Conservation (phyloP, 75 land plant genomes). For the Isoetes taiwanensis region DNA sequence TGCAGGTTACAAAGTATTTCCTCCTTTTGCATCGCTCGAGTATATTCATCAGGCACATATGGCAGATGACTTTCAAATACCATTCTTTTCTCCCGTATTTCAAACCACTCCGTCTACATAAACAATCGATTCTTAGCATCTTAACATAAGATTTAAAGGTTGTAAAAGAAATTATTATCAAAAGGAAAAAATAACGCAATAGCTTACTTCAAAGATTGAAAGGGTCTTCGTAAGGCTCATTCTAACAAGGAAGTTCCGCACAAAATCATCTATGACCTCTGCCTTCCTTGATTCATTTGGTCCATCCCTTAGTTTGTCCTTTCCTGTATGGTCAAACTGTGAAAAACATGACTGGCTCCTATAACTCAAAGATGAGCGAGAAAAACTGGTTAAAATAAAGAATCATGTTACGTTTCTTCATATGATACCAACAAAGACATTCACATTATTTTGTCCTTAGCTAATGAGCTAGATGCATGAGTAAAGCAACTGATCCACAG, state of each 20-base stretch:
- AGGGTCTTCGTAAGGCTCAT: constrained; percentile 15
- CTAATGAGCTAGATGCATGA: too few species aligned
- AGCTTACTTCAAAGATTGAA: constrained; percentile 17
- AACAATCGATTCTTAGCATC: background rate
- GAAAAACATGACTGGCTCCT: too few species aligned
- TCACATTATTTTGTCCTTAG: too few species aligned
- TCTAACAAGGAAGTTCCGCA: constrained; percentile 23
- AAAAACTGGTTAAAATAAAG: too few species aligned
- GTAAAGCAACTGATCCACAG: too few species aligned
- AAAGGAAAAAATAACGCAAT: background rate
- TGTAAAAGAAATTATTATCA: background rate
- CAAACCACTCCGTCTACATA: constrained; percentile 24
- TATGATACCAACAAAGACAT: too few species aligned
- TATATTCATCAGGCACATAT: constrained; percentile 26
- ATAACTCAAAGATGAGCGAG: too few species aligned
- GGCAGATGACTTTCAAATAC: constrained; percentile 16
- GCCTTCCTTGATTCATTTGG: background rate
- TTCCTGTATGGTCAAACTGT: constrained; percentile 3
- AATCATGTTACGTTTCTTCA: too few species aligned
- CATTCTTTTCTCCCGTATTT: constrained; percentile 18
- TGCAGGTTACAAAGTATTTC: constrained; percentile 14
- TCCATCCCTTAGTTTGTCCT: constrained; percentile 4
- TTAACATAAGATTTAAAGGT: background rate
- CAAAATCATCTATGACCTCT: constrained; percentile 30
- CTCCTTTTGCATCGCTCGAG: constrained; percentile 17